Evolutionary conservation across 805 yeast species (phyloP), one percentile per base, ranked within the genome.

Genomic region (Hanseniaspora guilliermondii): DNA sequence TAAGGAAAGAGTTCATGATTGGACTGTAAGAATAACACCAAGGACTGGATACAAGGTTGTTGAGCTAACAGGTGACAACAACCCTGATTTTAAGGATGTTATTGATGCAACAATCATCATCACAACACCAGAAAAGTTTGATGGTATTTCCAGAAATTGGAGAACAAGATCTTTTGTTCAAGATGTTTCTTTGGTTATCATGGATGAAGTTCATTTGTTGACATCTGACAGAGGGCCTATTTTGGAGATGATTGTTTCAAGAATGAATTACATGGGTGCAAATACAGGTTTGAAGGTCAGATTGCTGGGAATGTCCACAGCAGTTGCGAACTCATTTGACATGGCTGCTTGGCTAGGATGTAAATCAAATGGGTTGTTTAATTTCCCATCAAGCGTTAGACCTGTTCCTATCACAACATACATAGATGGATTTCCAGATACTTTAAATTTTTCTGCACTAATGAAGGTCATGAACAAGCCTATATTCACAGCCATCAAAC

Each of bases 181-280:
- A 41, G 86, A 87, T 60, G 91, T 93, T 9, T 87, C 85, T 60
- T 70, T 93, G 16, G 74, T 93, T 58, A 87, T 93, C 55, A 91
- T 93, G 65, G 98, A 93, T 73, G 98, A 93, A 71, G 96, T 93
- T 0, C 98, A 93, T 73, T 72, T 93, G 63, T 75, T 93, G 55
- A 97, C 94, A 58, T 97, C 94, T 75, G 98, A 93, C 56, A 81
- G 98, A 72, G 98, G 98, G 61, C 88, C 97, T 3, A 97, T 93
- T 24, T 82, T 93, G 58, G 98, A 93, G 67, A 88, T 96, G 22
- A 75, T 89, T 59, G 97, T 89, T 2, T 95, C 96, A 6, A 80
- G 97, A 70, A 83, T 88, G 91, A 68, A 68, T 48, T 65, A 67
- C 49, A 65, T 68, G 53, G 61, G 70, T 2, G 61, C 68, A 3